phyloP scores from a whole-genome alignment of 2,329 filamentous ascomycete genomes.

The Clonostachys chloroleuca region DNA sequence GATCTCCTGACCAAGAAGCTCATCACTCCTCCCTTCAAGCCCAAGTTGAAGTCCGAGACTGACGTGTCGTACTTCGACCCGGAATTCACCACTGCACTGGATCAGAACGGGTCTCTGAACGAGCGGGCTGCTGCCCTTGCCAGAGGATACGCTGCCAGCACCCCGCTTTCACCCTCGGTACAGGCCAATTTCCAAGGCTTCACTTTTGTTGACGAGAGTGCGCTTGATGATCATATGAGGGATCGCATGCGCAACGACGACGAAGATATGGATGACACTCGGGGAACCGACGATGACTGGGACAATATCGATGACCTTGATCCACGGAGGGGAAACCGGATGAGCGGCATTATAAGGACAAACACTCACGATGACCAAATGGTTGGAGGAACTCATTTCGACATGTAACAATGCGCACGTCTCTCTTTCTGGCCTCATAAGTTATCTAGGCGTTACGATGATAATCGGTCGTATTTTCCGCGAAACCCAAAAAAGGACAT shows the following conservation, averaged over 20 bases:
- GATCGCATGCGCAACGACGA: slow-evolving; percentile 42
- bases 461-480: background rate
- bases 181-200: slow-evolving; percentile 99
- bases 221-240: slow-evolving; percentile 80
- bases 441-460: background rate
- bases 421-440: background rate
- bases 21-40: slow-evolving; percentile 95
- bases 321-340: slow-evolving; percentile 47
- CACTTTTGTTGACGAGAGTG: slow-evolving; percentile 97
- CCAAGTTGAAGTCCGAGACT: slow-evolving; percentile 90
- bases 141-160: slow-evolving; percentile 81
- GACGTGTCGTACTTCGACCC: slow-evolving; percentile 98
- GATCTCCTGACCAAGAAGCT: slow-evolving; percentile 81
- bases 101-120: slow-evolving; percentile 83
- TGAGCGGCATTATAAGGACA: slow-evolving; percentile 60
- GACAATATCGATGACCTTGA: slow-evolving; percentile 54
- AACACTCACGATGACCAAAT: slow-evolving; percentile 57
- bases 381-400: slow-evolving; percentile 59
- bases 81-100: slow-evolving; percentile 93
- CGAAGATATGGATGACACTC: slow-evolving; percentile 58
- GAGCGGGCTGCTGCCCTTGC: slow-evolving; percentile 84
- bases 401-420: slow-evolving; percentile 40
- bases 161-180: slow-evolving; percentile 88
- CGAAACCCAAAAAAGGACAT: background rate
- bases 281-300: slow-evolving; percentile 47